These are phyloP conservation scores for Apiotrichum montevideense DNA, from an alignment of 1,284 basidiomycete species.

Conservation along the genomic window DNA sequence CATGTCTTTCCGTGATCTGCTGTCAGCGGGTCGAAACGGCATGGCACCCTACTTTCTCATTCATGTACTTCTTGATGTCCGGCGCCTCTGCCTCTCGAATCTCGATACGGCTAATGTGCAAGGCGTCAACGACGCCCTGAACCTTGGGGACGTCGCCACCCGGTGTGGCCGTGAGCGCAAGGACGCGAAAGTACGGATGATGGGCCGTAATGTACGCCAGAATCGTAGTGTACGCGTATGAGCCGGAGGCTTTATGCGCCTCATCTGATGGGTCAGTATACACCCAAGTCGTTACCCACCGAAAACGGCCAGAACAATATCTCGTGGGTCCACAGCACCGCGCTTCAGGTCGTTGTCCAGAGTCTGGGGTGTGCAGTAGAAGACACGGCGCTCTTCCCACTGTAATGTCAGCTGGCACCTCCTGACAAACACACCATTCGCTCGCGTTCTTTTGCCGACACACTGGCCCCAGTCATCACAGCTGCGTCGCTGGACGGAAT, in stretches of 20 bases:
- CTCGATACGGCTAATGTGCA: conserved; percentile 96
- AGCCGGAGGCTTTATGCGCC: conserved; percentile 88
- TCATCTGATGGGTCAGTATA: conserved; percentile 60
- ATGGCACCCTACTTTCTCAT: conserved; percentile 72
- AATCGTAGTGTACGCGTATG: conserved; percentile 86
- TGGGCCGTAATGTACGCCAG: conserved; percentile 85
- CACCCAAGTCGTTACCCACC: conserved; percentile 51
- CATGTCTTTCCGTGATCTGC: conserved; percentile 52
- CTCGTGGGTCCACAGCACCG: conserved; percentile 67
- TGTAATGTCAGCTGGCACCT: conserved; percentile 15
- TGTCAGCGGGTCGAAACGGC: background rate
- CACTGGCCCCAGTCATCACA: conserved; percentile 72
- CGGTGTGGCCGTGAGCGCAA: conserved; percentile 94
- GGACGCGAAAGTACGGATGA: conserved; percentile 86
- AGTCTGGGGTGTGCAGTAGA: conserved; percentile 98
- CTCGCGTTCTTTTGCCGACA: conserved; percentile 50
- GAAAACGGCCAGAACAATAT: conserved; percentile 62
- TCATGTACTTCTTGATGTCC: conserved; percentile 79
- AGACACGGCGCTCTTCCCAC: conserved; percentile 68
- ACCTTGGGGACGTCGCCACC: conserved; percentile 79
- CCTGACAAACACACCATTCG: conserved; percentile 54
- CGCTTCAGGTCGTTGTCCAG: conserved; percentile 77
- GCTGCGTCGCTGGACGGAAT: conserved; percentile 81
- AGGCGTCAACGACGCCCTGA: conserved; percentile 81
- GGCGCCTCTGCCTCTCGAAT: conserved; percentile 87